Conservation (phyloP, 441 rosid genomes). For the Croton setiger region DNA sequence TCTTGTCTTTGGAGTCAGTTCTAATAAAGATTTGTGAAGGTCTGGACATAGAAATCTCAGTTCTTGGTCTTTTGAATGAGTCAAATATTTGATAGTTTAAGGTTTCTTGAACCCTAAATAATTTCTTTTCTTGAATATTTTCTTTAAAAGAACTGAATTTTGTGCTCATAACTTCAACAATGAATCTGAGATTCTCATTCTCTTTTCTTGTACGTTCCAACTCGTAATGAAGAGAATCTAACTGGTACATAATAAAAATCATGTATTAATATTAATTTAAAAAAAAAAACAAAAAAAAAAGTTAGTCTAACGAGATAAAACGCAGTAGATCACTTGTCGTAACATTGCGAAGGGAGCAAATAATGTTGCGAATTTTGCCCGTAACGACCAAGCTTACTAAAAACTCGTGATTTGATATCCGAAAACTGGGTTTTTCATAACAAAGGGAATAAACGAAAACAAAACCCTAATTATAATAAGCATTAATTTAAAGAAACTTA, state of each 20-base stretch:
- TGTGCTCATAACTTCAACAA: constrained; percentile 31
- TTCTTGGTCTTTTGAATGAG: constrained; percentile 20
- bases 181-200: constrained; percentile 27
- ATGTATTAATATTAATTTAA: not conserved
- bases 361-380: no score
- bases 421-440: no score
- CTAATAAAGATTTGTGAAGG: constrained; percentile 29
- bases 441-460: no score
- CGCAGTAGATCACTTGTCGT: no score
- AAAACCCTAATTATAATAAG: not conserved
- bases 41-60: constrained; percentile 22
- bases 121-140: constrained; percentile 18
- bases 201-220: constrained; percentile 30
- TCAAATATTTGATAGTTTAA: not conserved
- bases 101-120: constrained; percentile 7
- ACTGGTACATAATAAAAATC: constrained; percentile 13
- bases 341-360: no score
- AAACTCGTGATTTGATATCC: no score
- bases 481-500: not conserved
- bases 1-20: constrained; percentile 33
- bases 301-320: no score
- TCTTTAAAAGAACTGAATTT: constrained; percentile 25
- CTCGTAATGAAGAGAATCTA: constrained; percentile 25
- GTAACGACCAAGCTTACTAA: no score
- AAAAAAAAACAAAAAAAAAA: not conserved